These are phyloP conservation scores for Sugiyamaella chiloensis DNA, from an alignment of 805 yeast species.

Conservation along the genomic window DNA sequence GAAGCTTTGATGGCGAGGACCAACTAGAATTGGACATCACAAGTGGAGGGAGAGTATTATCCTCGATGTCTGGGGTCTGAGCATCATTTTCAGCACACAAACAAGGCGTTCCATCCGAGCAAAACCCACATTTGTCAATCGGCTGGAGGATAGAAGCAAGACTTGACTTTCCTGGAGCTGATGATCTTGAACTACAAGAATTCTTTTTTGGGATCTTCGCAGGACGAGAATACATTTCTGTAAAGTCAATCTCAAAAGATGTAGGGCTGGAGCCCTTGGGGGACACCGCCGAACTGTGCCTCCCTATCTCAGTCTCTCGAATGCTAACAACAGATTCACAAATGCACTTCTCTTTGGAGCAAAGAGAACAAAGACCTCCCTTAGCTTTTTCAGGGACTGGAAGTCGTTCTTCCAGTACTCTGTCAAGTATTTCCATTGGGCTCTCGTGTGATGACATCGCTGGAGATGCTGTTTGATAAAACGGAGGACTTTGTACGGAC, in stretches of 20 bases:
- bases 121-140: conserved; percentile 84
- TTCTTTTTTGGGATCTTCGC: conserved; percentile 19
- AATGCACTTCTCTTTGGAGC: conserved; percentile 63
- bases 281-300: neutral
- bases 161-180: conserved; percentile 1
- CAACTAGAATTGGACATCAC: conserved; percentile 12
- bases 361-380: conserved; percentile 56
- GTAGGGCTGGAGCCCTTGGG: neutral
- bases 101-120: conserved; percentile 89
- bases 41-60: conserved; percentile 25
- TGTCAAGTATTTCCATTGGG: conserved; percentile 31
- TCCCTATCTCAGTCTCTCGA: conserved; percentile 7
- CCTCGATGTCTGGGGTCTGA: conserved; percentile 36
- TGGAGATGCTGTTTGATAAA: conserved; percentile 48
- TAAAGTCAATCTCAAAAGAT: conserved; percentile 53
- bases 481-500: conserved; percentile 6
- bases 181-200: neutral
- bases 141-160: conserved; percentile 9
- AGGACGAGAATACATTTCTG: conserved; percentile 38
- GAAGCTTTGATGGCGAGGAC: conserved; percentile 40
- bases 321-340: conserved; percentile 47
- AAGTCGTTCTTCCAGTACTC: conserved; percentile 35
- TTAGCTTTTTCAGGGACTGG: conserved; percentile 26
- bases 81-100: conserved; percentile 76
- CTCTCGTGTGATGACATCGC: conserved; percentile 41